Percentiles rank a stretch among this genome's conserved stretches.
Conservation (phyloP, 257 asterid genomes). For the Nicotiana benthamiana region DNA sequence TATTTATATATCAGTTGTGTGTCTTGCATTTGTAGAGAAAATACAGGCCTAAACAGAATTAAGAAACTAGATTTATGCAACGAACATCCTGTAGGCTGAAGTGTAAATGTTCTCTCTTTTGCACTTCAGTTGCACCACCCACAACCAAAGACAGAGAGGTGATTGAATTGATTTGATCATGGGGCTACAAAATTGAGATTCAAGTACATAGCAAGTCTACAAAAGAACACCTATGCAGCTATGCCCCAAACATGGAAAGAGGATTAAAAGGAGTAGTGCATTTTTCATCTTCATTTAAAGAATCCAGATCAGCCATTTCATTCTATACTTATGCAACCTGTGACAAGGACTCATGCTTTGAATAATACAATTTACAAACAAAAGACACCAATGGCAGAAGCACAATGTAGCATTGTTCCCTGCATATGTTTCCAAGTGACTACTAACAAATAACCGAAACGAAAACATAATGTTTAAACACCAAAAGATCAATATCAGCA, state of each 20-base stretch:
- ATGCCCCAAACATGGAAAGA: neutral
- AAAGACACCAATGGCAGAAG: neutral
- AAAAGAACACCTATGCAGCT: no score
- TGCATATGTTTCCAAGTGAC: neutral
- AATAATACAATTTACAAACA: neutral
- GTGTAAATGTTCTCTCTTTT: no score
- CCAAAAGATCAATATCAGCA: neutral
- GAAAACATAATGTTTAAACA: neutral
- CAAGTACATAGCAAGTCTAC: neutral
- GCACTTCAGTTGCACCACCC: no score
- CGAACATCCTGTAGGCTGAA: no score
- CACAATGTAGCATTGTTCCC: neutral
- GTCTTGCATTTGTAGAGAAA: no score
- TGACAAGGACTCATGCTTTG: neutral
- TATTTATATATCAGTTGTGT: no score
- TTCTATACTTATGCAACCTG: neutral
- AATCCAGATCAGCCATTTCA: neutral
- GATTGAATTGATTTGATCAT: no score
- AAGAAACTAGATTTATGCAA: slow-evolving; percentile 9
- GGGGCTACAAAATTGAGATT: neutral
- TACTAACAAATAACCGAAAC: neutral
- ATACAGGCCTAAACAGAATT: slow-evolving; percentile 25
- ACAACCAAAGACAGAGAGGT: no score
- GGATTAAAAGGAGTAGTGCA: neutral
- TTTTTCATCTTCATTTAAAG: neutral